phyloP scores from a whole-genome alignment of 192 early-diverging fungal species.

The Tieghemiomyces parasiticus region DNA sequence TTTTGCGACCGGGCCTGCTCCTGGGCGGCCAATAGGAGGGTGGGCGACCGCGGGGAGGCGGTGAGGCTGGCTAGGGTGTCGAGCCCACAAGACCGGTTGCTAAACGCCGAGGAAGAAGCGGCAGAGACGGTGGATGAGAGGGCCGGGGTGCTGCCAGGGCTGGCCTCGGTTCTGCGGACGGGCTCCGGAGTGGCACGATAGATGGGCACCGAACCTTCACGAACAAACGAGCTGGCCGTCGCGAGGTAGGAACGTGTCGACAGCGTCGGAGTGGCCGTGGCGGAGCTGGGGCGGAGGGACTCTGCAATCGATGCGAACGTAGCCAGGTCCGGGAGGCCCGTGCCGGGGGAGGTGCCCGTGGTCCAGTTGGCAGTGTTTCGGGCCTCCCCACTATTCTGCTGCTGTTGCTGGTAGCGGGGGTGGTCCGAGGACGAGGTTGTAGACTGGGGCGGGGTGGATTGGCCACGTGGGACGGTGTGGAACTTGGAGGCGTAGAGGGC shows the following conservation, averaged over 20 bases:
- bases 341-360: neutral
- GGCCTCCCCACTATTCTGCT: neutral
- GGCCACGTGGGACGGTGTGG: neutral
- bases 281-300: neutral
- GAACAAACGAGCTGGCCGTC: neutral
- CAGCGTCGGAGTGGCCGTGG: neutral
- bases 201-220: neutral
- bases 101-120: neutral
- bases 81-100: neutral
- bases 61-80: constrained; percentile 6
- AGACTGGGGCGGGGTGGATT: neutral
- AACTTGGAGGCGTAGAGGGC: neutral
- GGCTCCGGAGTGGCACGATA: neutral
- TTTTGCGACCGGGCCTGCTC: too few relatives aligned
- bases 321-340: constrained; percentile 5
- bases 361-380: neutral
- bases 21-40: neutral
- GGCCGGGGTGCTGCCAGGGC: neutral
- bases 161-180: neutral
- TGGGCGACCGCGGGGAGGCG: constrained; percentile 2
- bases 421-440: neutral
- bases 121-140: neutral
- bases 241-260: neutral
- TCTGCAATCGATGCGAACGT: neutral
- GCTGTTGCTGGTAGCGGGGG: neutral